Base-by-base conservation (phyloP, 148 eudicot species). In the Camellia sinensis region DNA sequence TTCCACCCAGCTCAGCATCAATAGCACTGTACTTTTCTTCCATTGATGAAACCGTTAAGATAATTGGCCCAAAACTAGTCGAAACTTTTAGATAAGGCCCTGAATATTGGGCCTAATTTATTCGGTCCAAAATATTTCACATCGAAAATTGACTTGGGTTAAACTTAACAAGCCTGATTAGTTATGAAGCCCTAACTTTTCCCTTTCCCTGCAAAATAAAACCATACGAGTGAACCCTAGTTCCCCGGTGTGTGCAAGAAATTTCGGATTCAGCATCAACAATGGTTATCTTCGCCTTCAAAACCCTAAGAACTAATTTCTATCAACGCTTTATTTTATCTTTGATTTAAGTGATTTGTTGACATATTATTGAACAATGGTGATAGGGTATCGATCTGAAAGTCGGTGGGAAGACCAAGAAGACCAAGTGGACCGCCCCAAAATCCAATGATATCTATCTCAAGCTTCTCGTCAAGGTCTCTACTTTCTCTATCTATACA, bases 361-460 rank as follows among this genome's bases (percentile, higher is more conserved):
- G 43, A 5, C 2, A 19, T 71, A 9, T 44, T 10, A 3, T 12
- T 1, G 43, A 53, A 19, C 6, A 3, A 43, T 2, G 45, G 72
- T 70, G 44, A 13, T 22, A 89, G 94, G 94, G 94, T 83, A 91
- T 91, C 74, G 94, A 91, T 84, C 78, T 89, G 83, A 84, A 86
- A 71, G 91, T 90, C 79, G 93, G 93, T 19, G 93, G 91, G n/a
- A 90, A 90, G 89, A 82, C 84, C 81, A 90, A 90, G 86, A 87
- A 86, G 86, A 89, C 93, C 41, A 89, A 87, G 56, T 74, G 93
- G 11, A 91, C 90, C 0, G 91, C 94, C 4, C 92, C 94, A 0
- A 89, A 88, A 52, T 89, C 92, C 15, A 79, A 89, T 74, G 93
- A 90, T 82, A 83, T 90, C 18, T 90, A 90, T 84, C 87, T 90